Percentiles rank a stretch among this genome's conserved stretches.
Conservation (phyloP, 352 stramenopile genomes). For the Pythium monospermum region DNA sequence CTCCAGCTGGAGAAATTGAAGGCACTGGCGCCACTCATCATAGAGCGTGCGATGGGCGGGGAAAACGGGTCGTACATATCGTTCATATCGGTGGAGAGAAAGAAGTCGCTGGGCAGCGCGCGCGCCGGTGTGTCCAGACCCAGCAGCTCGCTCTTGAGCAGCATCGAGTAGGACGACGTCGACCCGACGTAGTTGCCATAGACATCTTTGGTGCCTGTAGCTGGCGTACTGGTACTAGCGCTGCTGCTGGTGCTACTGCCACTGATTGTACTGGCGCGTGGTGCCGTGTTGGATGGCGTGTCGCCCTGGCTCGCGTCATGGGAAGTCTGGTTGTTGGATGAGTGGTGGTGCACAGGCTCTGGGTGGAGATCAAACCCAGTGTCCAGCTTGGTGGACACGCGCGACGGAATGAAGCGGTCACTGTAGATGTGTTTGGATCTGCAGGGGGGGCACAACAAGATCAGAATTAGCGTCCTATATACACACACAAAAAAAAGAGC, state of each 20-base stretch:
- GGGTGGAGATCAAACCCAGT: slow-evolving; percentile 58
- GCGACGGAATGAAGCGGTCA: slow-evolving; percentile 82
- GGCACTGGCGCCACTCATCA: slow-evolving; percentile 17
- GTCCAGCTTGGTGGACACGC: slow-evolving; percentile 67
- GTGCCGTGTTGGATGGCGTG: slow-evolving; percentile 4
- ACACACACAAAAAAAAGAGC: too few species aligned
- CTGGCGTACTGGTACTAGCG: neutral
- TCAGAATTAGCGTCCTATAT: too few species aligned
- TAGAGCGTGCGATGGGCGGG: slow-evolving; percentile 15
- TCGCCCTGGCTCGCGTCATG: slow-evolving; percentile 12
- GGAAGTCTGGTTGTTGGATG: slow-evolving; percentile 16
- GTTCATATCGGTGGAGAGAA: slow-evolving; percentile 15
- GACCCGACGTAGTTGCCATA: slow-evolving; percentile 17
- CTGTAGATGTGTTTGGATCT: slow-evolving; percentile 84
- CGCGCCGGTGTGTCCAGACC: slow-evolving; percentile 47
- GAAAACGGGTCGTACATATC: slow-evolving; percentile 21
- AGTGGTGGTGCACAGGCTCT: slow-evolving; percentile 23
- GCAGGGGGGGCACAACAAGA: too few species aligned
- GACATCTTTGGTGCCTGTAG: neutral
- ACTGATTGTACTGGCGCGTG: slow-evolving; percentile 15
- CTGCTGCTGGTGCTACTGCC: slow-evolving; percentile 5
- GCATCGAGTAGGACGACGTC: slow-evolving; percentile 68
- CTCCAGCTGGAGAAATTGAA: slow-evolving; percentile 20
- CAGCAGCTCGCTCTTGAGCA: slow-evolving; percentile 71
- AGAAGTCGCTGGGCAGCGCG: slow-evolving; percentile 14